Base-by-base conservation (phyloP, 2,329 filamentous ascomycete genomes). In the Ustilaginoidea virens region DNA sequence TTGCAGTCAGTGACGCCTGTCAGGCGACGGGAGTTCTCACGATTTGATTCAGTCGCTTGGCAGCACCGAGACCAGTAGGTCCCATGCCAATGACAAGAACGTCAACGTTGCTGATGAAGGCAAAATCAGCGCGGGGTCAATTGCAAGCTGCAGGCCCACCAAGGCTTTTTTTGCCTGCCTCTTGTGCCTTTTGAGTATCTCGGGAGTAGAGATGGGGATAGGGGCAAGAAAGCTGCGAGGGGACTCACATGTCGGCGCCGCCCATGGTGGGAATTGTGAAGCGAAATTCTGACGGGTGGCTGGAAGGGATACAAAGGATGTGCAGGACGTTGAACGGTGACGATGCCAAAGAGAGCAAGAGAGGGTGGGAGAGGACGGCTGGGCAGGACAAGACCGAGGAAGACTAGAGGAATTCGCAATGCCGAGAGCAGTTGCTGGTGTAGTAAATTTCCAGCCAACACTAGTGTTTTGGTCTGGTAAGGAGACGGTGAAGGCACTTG, bases 71-170 rank as follows among this genome's bases (percentile, higher is more conserved):
- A 61, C 90, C 90, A 51, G 90, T 96, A 47, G 90, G 90, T 52
- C 90, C 90, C 61, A 87, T 87, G 52, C 90, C 90, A 64, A 96
- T 94, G 58, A 98, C 76, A 53, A 98, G 82, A 45, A 98, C 80
- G 61, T 98, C 90, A 55, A 96, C 83, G 50, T 83, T 77, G 57
- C 85, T 92, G 56, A 3, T 20, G 10, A 13, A 22, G 5, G 5
- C 10, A n/a, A 11, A n/a, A 15, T 28, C 14, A 23, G 27, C 25
- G 14, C 11, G 20, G 30, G 18, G 34, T 47, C 33, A 45, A 17
- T 23, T 17, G 17, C 17, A 16, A 23, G 18, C 13, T 29, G n/a
- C n/a, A n/a, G n/a, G n/a, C n/a, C n/a, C n/a, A n/a, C n/a, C n/a
- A n/a, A n/a, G n/a, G n/a, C n/a, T n/a, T n/a, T n/a, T n/a, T n/a